Base-by-base conservation (phyloP, 148 eudicot species). In the Rhododendron williamsianum region DNA sequence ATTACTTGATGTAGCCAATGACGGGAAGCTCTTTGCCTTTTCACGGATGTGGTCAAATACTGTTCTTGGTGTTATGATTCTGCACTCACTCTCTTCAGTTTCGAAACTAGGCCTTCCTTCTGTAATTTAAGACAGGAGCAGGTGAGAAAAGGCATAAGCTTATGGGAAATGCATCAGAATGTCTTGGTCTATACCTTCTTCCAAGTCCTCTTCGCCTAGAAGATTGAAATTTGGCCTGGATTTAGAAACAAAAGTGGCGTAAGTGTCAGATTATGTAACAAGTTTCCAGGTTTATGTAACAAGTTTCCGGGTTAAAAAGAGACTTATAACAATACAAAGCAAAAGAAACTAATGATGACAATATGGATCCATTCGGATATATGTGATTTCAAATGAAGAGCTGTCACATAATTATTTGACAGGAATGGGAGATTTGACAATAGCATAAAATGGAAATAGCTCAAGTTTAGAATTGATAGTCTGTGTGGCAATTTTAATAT, bases 191-290 rank as follows among this genome's bases (percentile, higher is more conserved):
- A 45, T 92, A 94, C 96, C 98, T 89, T 89, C 94, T 65, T 91
- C 95, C 81, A 52, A 87, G 48, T 35, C 78, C 9, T 94, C 98
- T 81, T 95, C 98, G 79, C 92, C 98, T 67, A 94, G 76, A 78
- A 97, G 98, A 19, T 94, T 91, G 87, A 95, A 97, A 89, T 89
- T 92, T 76, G 98, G 99, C 93, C 99, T 97, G 94, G 41, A 54
- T 84, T 46, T 73, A 21, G 33, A 5, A 6, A 19, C 8, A 58
- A 12, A 54, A 30, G 78, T 43, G 60, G n/a, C 21, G 25, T 0
- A 81, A 23, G n/a, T 51, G 2, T 36, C 58, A 80, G 71, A 36
- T 81, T 81, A 25, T 46, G 56, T 27, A 54, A 56, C 83, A 52
- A 41, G 38, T 81, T 81, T 19, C 46, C 0, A 51, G 6, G 27